Evolutionary conservation across 2,329 filamentous ascomycete species (phyloP), one percentile per base, ranked within the genome.

Genomic region (Claviceps quebecensis): DNA sequence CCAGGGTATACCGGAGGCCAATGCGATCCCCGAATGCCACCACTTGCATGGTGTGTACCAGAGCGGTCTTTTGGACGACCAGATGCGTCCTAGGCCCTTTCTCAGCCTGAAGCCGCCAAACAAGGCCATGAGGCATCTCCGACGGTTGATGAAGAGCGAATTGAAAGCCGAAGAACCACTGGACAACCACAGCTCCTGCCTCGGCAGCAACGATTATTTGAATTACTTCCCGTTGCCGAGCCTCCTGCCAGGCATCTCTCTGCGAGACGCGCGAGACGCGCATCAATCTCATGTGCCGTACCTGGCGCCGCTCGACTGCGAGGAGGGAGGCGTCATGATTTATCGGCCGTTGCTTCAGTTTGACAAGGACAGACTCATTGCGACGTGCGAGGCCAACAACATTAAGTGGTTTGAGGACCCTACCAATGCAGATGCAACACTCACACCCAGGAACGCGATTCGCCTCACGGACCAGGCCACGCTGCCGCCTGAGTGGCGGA

Each of bases 391-490:
- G 54, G 71, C 76, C n/a, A 76, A 82, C 56, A 67, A 72, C 0
- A 69, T 94, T 9, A 68, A 70, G 0, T 97, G 87, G 85, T 86
- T 88, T 56, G 87, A 93, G 63, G 93, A 98, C 63, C 69, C 73
- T 43, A 96, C 90, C 1, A 98, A 98, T 61, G 66, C 72, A 16
- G 85, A 96, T 59, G 75, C 73, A 8, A 88, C 83, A 0, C 68
- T 94, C 53, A 95, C 93, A 0, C 68, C 75, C 45, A 79, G 93
- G 39, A 98, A 98, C 60, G 82, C 91, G 0, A 72, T 96, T 39
- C 80, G 91, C 36, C 70, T 84, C 63, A 64, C 95, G 44, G 68
- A 72, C 26, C 67, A 75, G 4, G 67, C 82, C 53, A 61, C 65
- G 2, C 69, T 97, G 4, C 91, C 93, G 0, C 64, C 64, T 9